Conservation (phyloP, 1,139 yeast species). For the Ashbya aceris region DNA sequence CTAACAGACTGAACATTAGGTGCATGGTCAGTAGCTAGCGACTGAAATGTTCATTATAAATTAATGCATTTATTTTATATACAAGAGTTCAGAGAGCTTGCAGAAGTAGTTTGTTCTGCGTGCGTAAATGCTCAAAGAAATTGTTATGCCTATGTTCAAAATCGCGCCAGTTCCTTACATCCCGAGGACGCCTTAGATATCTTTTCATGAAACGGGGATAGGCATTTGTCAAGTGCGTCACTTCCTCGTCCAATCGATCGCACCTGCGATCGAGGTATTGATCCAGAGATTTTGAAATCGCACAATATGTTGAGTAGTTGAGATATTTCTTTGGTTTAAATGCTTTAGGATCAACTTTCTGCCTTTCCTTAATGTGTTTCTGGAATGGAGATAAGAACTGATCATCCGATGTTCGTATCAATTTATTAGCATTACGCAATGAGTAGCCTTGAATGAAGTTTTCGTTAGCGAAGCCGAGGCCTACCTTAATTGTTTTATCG, state of each 20-base stretch:
- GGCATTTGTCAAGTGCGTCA: slow-evolving; percentile 12
- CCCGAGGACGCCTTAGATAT: slow-evolving; percentile 19
- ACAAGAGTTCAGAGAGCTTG: background rate
- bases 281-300: slow-evolving; percentile 31
- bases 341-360: slow-evolving; percentile 18
- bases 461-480: background rate
- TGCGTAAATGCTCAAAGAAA: slow-evolving; percentile 3
- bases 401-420: background rate
- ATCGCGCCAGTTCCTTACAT: slow-evolving; percentile 19
- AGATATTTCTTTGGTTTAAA: slow-evolving; percentile 21
- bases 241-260: slow-evolving; percentile 9
- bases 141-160: slow-evolving; percentile 17
- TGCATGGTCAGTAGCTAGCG: too few species aligned
- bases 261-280: slow-evolving; percentile 16
- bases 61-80: too few species aligned
- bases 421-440: background rate
- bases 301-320: slow-evolving; percentile 40
- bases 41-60: too few species aligned
- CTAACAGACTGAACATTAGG: too few species aligned
- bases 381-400: background rate
- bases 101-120: background rate
- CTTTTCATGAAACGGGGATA: slow-evolving; percentile 26
- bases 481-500: background rate
- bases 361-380: slow-evolving; percentile 10
- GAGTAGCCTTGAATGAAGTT: slow-evolving; percentile 17